phyloP scores from a whole-genome alignment of 768 basidiomycete genomes.

The Amylocystis lapponica region DNA sequence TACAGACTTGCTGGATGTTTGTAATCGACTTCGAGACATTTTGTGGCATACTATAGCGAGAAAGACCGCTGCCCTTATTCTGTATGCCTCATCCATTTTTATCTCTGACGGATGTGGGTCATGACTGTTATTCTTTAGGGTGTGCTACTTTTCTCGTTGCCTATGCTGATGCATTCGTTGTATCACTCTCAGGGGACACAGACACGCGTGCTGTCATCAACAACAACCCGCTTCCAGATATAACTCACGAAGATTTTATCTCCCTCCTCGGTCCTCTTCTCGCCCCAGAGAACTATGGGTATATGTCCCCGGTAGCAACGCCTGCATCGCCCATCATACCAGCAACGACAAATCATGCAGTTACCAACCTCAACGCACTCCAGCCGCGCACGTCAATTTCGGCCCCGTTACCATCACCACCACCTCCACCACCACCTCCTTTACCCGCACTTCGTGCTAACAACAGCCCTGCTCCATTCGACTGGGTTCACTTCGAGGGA shows the following conservation, averaged over 20 bases:
- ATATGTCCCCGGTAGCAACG: slow-evolving; percentile 24
- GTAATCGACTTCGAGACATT: too few species aligned
- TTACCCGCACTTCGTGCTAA: too few species aligned
- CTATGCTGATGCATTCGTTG: background rate
- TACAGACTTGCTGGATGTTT: too few species aligned
- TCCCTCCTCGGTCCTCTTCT: slow-evolving; percentile 74
- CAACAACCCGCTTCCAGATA: slow-evolving; percentile 82
- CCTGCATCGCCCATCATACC: slow-evolving; percentile 14
- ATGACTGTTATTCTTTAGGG: slow-evolving; percentile 3
- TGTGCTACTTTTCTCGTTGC: slow-evolving; percentile 1
- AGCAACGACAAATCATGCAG: slow-evolving; percentile 15
- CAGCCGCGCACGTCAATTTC: slow-evolving; percentile 24
- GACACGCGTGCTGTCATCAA: slow-evolving; percentile 69
- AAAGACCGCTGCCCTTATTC: background rate
- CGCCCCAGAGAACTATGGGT: slow-evolving; percentile 72
- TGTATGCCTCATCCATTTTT: slow-evolving; percentile 3
- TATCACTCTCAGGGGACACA: slow-evolving; percentile 47
- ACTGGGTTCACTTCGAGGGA: slow-evolving; percentile 86
- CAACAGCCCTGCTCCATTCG: slow-evolving; percentile 70
- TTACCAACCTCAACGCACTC: slow-evolving; percentile 15
- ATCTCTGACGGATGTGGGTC: background rate
- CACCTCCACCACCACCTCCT: slow-evolving; percentile 28
- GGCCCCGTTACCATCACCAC: slow-evolving; percentile 2
- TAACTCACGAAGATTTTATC: slow-evolving; percentile 84
- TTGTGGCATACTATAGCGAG: too few species aligned